These are phyloP conservation scores for Populus ilicifolia DNA, from an alignment of 345 rosid species.

Conservation along the genomic window DNA sequence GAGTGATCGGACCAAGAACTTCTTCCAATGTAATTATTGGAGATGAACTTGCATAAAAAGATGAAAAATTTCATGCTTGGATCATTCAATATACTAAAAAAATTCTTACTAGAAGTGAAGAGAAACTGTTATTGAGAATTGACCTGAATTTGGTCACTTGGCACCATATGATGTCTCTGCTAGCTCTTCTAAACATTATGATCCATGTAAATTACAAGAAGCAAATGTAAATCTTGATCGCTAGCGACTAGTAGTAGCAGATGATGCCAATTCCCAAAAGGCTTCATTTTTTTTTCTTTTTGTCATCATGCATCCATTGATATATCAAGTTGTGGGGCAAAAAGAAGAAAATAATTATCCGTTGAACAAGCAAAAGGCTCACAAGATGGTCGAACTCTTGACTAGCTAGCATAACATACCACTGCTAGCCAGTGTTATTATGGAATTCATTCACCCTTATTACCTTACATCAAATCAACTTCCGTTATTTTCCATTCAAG, in stretches of 20 bases:
- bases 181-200: neutral
- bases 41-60: neutral
- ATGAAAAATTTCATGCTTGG: too few relatives aligned
- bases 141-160: neutral
- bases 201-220: neutral
- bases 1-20: neutral
- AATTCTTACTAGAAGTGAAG: too few relatives aligned
- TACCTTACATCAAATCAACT: neutral
- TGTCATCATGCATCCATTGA: neutral
- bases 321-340: too few relatives aligned
- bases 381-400: neutral
- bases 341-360: neutral
- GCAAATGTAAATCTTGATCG: neutral
- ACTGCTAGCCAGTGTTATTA: neutral
- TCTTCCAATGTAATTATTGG: constrained; percentile 1
- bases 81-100: too few relatives aligned
- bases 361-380: neutral
- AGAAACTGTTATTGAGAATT: neutral
- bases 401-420: neutral
- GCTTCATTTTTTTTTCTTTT: neutral
- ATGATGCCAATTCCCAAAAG: neutral
- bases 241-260: neutral
- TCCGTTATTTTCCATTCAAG: neutral
- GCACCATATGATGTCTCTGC: too few relatives aligned
- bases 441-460: neutral